phyloP scores from a whole-genome alignment of 1,284 basidiomycete genomes.

The Marasmius sp. region DNA sequence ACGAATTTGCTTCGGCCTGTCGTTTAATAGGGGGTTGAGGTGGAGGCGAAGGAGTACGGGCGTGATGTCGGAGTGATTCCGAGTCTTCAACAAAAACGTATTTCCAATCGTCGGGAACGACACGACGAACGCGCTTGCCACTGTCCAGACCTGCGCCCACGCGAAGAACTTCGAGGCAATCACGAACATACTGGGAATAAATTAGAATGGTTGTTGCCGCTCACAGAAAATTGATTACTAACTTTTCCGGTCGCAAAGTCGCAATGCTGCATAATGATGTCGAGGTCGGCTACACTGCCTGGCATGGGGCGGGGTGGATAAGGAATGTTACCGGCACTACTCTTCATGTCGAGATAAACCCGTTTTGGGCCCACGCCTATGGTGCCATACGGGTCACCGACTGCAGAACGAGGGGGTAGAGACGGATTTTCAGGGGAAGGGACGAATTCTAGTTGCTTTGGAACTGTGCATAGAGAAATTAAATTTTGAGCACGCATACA shows the following conservation, averaged over 20 bases:
- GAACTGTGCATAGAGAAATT: conserved; percentile 50
- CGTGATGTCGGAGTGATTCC: conserved; percentile 19
- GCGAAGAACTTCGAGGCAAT: conserved; percentile 77
- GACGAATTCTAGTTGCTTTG: conserved; percentile 65
- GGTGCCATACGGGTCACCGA: conserved; percentile 41
- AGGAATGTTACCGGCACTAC: conserved; percentile 53
- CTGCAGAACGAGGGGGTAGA: conserved; percentile 46
- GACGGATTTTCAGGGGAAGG: conserved; percentile 70
- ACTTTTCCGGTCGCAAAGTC: conserved; percentile 79
- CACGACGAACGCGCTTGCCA: conserved; percentile 58
- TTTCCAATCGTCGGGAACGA: conserved; percentile 62
- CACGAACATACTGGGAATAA: conserved; percentile 64
- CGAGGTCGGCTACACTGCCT: conserved; percentile 83
- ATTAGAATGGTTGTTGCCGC: neutral
- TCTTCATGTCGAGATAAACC: conserved; percentile 71
- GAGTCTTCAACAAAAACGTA: conserved; percentile 67
- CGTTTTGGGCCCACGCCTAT: conserved; percentile 74
- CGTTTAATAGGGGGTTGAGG: conserved; percentile 37
- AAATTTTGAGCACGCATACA: neutral
- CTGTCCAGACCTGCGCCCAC: conserved; percentile 72
- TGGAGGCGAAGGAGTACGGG: conserved; percentile 30
- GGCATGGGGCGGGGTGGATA: conserved; percentile 83
- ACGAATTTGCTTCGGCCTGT: conserved; percentile 29
- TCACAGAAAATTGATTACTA: neutral
- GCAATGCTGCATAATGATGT: conserved; percentile 86